Evolutionary conservation across 2,329 filamentous ascomycete genomes (phyloP).

Genomic region (Arthroderma sp.): DNA sequence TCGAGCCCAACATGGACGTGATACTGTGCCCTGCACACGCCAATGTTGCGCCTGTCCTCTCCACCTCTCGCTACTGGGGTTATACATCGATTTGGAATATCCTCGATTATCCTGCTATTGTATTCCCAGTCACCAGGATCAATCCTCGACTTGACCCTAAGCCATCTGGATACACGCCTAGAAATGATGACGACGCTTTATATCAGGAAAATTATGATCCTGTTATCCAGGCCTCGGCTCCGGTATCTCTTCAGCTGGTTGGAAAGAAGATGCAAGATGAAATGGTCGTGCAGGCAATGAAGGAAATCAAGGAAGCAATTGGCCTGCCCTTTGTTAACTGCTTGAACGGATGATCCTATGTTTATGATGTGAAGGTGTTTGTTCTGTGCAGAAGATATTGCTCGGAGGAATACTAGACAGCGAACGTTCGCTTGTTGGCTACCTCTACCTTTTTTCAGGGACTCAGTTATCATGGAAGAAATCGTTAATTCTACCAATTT

Average conservation of each 20-base stretch:
- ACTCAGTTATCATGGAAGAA: background rate
- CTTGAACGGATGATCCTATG: background rate
- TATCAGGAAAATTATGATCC: slow-evolving; percentile 40
- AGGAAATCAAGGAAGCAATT: background rate
- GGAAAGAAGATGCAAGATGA: slow-evolving; percentile 44
- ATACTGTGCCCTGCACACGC: slow-evolving; percentile 50
- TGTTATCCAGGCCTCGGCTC: slow-evolving; percentile 33
- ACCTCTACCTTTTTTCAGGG: background rate
- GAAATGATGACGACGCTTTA: slow-evolving; percentile 42
- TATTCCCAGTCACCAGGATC: slow-evolving; percentile 43
- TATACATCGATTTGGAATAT: slow-evolving; percentile 54
- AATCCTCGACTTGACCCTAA: slow-evolving; percentile 31
- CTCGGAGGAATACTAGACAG: too few species aligned
- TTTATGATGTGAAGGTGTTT: background rate
- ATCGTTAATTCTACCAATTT: background rate
- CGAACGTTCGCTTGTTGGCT: too few species aligned
- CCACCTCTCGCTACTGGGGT: slow-evolving; percentile 49
- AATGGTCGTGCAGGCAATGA: slow-evolving; percentile 27
- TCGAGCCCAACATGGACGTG: slow-evolving; percentile 37
- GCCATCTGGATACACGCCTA: slow-evolving; percentile 31
- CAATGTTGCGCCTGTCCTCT: slow-evolving; percentile 42
- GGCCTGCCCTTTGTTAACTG: slow-evolving; percentile 3
- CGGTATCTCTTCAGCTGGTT: slow-evolving; percentile 44
- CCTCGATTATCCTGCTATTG: slow-evolving; percentile 49
- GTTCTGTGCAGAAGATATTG: too few species aligned